These are phyloP conservation scores for Brachypodium distachyon DNA, from an alignment of 202 grass and related monocot species.

Conservation along the genomic window DNA sequence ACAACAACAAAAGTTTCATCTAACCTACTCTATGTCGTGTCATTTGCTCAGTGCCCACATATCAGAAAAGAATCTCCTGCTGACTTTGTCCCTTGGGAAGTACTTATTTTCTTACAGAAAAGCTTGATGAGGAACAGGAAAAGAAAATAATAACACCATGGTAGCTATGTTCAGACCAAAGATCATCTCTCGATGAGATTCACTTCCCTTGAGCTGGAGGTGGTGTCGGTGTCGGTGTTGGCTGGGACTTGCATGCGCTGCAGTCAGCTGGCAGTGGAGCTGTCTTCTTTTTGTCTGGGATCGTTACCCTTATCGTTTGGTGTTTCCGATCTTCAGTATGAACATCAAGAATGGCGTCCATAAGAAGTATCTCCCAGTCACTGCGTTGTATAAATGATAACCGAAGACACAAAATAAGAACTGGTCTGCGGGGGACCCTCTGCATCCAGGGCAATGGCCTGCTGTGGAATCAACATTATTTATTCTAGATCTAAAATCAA, in stretches of 20 bases:
- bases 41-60: neutral
- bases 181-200: neutral
- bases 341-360: constrained; percentile 70
- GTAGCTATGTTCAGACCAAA: neutral
- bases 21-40: neutral
- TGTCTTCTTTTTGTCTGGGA: constrained; percentile 36
- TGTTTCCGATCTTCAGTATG: constrained; percentile 47
- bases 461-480: neutral
- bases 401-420: neutral
- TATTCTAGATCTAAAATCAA: neutral
- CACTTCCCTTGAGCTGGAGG: constrained; percentile 13
- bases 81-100: neutral
- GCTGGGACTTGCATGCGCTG: constrained; percentile 36
- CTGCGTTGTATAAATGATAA: constrained; percentile 38
- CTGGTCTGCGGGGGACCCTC: neutral
- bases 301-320: constrained; percentile 46
- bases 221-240: neutral
- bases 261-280: constrained; percentile 32
- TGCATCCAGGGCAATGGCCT: neutral
- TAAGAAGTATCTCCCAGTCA: constrained; percentile 65
- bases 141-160: neutral
- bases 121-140: neutral
- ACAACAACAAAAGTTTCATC: neutral
- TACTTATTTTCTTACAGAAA: neutral
- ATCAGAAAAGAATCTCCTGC: neutral